These are phyloP conservation scores for Vigna unguiculata DNA, from an alignment of 306 rosid species.

Conservation along the genomic window DNA sequence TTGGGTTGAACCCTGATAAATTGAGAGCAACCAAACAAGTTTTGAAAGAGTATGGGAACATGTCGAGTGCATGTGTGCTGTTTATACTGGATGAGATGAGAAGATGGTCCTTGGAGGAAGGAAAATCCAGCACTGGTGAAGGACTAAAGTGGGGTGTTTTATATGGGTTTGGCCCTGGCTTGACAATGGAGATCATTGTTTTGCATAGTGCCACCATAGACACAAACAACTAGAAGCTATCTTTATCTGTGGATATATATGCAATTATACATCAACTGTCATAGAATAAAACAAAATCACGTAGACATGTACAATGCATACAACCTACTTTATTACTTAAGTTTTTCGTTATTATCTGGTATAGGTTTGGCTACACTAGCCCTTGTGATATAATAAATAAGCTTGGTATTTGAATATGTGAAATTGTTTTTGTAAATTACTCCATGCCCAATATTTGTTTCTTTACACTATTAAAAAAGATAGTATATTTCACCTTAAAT, in stretches of 20 bases:
- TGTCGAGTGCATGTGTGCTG: slow-evolving; percentile 44
- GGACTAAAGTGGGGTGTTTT: slow-evolving; percentile 54
- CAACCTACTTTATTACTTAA: background rate
- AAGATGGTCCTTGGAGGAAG: slow-evolving; percentile 42
- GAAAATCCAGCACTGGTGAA: slow-evolving; percentile 43
- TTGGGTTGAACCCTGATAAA: slow-evolving; percentile 44
- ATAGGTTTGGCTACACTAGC: background rate
- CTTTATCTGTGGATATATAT: too few relatives aligned
- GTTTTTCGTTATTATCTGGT: background rate
- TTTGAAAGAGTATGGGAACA: slow-evolving; percentile 52
- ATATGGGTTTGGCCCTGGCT: slow-evolving; percentile 42
- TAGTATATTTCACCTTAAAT: too few relatives aligned
- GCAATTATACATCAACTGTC: background rate
- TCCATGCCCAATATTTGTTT: too few relatives aligned
- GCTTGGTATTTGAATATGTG: too few relatives aligned
- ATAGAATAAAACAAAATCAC: background rate
- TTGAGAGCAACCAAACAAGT: slow-evolving; percentile 48
- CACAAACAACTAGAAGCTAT: background rate
- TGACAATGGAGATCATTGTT: slow-evolving; percentile 45
- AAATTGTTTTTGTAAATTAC: too few relatives aligned
- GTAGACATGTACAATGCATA: background rate
- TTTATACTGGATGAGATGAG: slow-evolving; percentile 55
- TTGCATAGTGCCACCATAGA: slow-evolving; percentile 35
- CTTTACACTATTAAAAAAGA: too few relatives aligned
- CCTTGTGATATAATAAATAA: too few relatives aligned